Conservation (phyloP, 2,329 filamentous ascomycete genomes). For the Pestalotiopsis sp. region DNA sequence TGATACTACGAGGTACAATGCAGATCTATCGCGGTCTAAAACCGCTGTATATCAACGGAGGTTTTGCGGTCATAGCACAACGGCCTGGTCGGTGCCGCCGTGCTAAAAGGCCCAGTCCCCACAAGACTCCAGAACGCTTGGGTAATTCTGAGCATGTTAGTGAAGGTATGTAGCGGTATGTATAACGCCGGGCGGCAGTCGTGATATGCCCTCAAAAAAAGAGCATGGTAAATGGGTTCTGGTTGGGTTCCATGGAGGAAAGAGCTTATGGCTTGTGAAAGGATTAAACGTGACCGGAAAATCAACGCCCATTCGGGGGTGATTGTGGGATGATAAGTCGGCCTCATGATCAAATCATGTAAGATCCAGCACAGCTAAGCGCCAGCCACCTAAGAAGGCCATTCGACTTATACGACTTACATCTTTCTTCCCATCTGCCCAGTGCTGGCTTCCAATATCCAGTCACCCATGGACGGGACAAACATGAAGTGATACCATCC, state of each 20-base stretch:
- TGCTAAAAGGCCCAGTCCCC: not conserved
- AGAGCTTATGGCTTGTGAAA: not conserved
- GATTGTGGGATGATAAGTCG: not conserved
- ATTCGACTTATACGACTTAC: not conserved
- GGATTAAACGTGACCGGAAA: no score
- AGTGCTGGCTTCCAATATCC: no score
- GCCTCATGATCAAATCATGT: not conserved
- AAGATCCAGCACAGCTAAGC: conserved; percentile 3
- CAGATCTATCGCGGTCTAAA: conserved; percentile 4
- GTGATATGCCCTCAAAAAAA: not conserved
- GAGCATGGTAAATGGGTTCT: not conserved
- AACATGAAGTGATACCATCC: not conserved
- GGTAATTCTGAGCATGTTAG: not conserved
- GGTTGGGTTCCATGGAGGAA: not conserved
- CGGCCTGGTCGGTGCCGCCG: not conserved
- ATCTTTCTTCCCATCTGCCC: not conserved
- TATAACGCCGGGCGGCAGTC: not conserved
- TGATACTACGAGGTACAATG: conserved; percentile 1
- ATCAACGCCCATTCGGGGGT: not conserved
- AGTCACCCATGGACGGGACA: not conserved
- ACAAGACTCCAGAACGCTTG: not conserved
- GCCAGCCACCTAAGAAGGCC: conserved; percentile 6
- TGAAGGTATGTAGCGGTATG: not conserved
- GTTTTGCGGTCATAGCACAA: conserved; percentile 10
- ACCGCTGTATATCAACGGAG: conserved; percentile 1